These are phyloP conservation scores for Coix lacrymajobi DNA, from an alignment of 176 grass and related monocot genomes.

Conservation along the genomic window DNA sequence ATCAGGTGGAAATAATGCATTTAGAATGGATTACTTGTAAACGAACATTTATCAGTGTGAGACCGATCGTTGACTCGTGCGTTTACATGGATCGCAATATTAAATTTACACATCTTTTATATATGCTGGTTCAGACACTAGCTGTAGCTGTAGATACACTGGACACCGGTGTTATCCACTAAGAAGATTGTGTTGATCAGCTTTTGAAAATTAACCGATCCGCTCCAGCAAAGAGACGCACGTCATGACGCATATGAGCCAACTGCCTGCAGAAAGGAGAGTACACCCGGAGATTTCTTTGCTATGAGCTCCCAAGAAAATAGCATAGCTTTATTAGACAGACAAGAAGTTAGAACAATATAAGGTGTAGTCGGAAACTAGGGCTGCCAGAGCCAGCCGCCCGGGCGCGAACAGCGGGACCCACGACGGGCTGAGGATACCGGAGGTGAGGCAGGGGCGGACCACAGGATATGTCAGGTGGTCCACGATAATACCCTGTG, in stretches of 20 bases:
- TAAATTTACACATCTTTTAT: not conserved
- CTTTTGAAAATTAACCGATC: too few relatives aligned
- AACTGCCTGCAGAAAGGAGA: not conserved
- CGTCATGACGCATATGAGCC: not conserved
- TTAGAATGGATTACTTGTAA: not conserved
- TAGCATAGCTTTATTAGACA: too few relatives aligned
- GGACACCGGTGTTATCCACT: not conserved
- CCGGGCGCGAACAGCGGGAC: slow-evolving; percentile 12
- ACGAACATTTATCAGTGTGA: not conserved
- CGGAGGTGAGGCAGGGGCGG: not conserved
- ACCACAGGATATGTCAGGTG: too few relatives aligned
- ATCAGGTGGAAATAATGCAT: not conserved
- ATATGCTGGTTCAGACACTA: not conserved
- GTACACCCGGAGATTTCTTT: not conserved
- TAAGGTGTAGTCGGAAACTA: not conserved
- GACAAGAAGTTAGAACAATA: too few relatives aligned
- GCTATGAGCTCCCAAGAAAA: not conserved
- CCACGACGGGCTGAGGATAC: slow-evolving; percentile 19
- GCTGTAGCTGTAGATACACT: not conserved
- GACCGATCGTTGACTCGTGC: not conserved
- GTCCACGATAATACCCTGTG: too few relatives aligned
- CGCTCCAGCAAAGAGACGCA: not conserved
- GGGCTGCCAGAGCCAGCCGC: slow-evolving; percentile 7
- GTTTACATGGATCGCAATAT: not conserved
- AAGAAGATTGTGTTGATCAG: not conserved